Percentiles rank a stretch among this genome's conserved stretches.
Evolutionary conservation across 306 rosid genomes (phyloP).

Genomic region (Cicer bijugum): DNA sequence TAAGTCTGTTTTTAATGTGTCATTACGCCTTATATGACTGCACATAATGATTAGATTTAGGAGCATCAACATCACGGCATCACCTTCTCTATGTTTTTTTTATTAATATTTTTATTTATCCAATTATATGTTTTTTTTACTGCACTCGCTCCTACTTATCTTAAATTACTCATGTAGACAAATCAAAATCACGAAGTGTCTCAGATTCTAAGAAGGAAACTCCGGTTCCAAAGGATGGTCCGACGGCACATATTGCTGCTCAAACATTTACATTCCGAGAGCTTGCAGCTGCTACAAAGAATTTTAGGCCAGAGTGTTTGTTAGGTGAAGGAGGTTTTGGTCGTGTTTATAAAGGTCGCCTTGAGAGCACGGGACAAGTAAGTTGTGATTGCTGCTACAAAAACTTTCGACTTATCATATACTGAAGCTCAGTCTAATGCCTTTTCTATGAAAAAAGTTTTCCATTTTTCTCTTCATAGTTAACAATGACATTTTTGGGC

Average conservation of each 20-base stretch:
- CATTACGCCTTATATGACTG: conserved; percentile 9
- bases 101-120: conserved; percentile 25
- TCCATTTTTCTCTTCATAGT: conserved; percentile 15
- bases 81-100: conserved; percentile 23
- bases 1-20: conserved; percentile 18
- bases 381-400: conserved; percentile 42
- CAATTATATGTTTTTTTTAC: neutral
- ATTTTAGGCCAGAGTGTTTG: conserved; percentile 83
- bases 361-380: conserved; percentile 96
- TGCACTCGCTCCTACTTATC: conserved; percentile 21
- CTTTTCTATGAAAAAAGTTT: conserved; percentile 28
- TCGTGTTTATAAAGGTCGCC: conserved; percentile 89
- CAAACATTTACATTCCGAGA: conserved; percentile 97
- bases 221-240: conserved; percentile 75
- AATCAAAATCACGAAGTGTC: conserved; percentile 68
- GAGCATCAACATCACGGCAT: conserved; percentile 3
- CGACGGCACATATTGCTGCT: conserved; percentile 92
- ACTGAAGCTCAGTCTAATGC: neutral
- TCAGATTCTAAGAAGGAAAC: conserved; percentile 81
- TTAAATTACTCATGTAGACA: conserved; percentile 56
- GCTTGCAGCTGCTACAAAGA: conserved; percentile 94
- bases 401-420: conserved; percentile 2
- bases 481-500: conserved; percentile 5
- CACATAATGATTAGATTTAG: conserved; percentile 11
- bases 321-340: conserved; percentile 99